Evolutionary conservation across 352 stramenopile species (phyloP).

Genomic region (Phytophthora vignae): DNA sequence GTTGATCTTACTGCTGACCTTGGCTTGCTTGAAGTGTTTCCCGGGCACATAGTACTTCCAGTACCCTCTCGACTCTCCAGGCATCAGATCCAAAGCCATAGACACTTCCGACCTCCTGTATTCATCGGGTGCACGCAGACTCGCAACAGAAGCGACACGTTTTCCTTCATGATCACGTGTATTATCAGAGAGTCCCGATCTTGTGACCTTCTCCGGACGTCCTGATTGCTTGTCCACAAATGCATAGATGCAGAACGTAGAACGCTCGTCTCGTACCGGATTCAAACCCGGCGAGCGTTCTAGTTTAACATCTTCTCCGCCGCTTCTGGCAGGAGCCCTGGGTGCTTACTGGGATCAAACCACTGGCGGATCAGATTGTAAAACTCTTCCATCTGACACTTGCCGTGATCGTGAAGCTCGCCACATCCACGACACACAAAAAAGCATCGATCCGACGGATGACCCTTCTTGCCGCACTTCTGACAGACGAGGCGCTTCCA

Average conservation of each 20-base stretch:
- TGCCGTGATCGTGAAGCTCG: slow-evolving; percentile 11
- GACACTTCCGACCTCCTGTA: slow-evolving; percentile 1
- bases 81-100: slow-evolving; percentile 14
- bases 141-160: background rate
- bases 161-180: slow-evolving; percentile 15
- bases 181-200: slow-evolving; percentile 8
- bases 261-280: slow-evolving; percentile 11
- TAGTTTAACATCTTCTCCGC: slow-evolving; percentile 31
- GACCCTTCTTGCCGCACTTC: slow-evolving; percentile 10
- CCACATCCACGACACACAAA: slow-evolving; percentile 18
- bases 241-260: slow-evolving; percentile 14
- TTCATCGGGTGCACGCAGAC: slow-evolving; percentile 2
- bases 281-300: slow-evolving; percentile 17
- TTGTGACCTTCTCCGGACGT: background rate
- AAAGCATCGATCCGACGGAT: slow-evolving; percentile 19
- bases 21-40: slow-evolving; percentile 19
- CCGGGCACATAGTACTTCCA: slow-evolving; percentile 23
- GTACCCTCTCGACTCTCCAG: slow-evolving; percentile 30
- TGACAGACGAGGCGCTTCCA: slow-evolving; percentile 18
- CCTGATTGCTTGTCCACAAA: slow-evolving; percentile 6
- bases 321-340: slow-evolving; percentile 9
- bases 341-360: slow-evolving; percentile 15
- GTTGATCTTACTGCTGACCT: slow-evolving; percentile 5
- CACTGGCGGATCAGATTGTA: slow-evolving; percentile 19
- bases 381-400: slow-evolving; percentile 20